Evolutionary conservation across 2,329 filamentous ascomycete species (phyloP), one percentile per base, ranked within the genome.

Genomic region (Ascochyta pisi): DNA sequence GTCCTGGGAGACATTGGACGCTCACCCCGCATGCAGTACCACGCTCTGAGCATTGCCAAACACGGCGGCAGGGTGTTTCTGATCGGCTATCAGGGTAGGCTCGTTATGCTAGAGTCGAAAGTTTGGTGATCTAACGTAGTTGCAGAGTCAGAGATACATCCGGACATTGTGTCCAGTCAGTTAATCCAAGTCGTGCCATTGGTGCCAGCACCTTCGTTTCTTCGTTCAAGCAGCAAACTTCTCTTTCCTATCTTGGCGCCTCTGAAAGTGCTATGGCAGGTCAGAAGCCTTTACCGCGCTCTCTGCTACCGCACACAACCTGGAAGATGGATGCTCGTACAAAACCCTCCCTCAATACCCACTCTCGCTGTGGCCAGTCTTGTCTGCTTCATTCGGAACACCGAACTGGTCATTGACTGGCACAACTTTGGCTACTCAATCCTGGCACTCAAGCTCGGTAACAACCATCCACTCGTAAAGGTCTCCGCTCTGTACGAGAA

Each of bases 371-470:
- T 97, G 34, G 89, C 91, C 15, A 82, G 88, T 22, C 59, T 93
- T 3, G 82, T 91, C 43, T 91, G 90, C 67, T 84, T 87, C 64
- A 75, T 96, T 46, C 88, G 95, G 45, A 89, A 91, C 65, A 96
- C 91, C 35, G 85, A 86, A 53, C 83, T 99, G 4, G 83, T 98
- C 58, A 90, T 98, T 51, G 95, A 99, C 79, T 99, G 95, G 95
- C 95, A 99, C 80, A 99, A 99, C 77, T 98, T 97, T 76, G 95
- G 94, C 65, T 96, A 94, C 82, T 94, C 92, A 8, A 96, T 99
- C 66, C 85, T 99, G 3, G 90, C 84, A 2, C 76, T 89, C 44
- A 88, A 87, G 59, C 78, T 89, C 1, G 85, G 86, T 0, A 61
- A 77, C 2, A 75, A 71, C 6, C 91, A 96, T 69, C 89, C 89